Evolutionary conservation across 208 protist species (phyloP).

Genomic region (Porcisia hertigi): DNA sequence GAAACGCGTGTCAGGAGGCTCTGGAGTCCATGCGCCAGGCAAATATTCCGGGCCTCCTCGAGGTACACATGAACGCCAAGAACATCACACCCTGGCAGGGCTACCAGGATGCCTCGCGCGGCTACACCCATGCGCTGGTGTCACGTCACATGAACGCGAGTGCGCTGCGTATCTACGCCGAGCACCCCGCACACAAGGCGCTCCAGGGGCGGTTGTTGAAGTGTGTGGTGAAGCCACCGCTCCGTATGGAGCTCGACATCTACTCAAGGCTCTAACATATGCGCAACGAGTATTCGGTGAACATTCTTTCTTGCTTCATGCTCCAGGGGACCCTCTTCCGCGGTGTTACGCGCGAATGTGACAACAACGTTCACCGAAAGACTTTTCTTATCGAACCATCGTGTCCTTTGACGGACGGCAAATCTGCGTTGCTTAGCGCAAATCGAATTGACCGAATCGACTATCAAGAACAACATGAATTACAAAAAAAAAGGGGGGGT

Average conservation of each 20-base stretch:
- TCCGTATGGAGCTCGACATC: constrained; percentile 64
- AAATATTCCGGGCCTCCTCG: constrained; percentile 53
- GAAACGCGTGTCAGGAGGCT: constrained; percentile 31
- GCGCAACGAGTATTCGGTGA: not conserved
- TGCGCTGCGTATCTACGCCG: constrained; percentile 53
- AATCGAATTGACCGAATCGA: too few species aligned
- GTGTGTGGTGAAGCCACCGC: constrained; percentile 39
- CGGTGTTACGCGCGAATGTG: too few species aligned
- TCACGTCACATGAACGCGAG: constrained; percentile 57
- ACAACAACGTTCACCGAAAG: too few species aligned
- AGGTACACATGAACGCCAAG: constrained; percentile 50
- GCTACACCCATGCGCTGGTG: constrained; percentile 69
- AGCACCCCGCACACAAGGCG: constrained; percentile 56
- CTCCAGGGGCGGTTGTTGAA: constrained; percentile 48
- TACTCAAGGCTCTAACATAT: constrained; percentile 21
- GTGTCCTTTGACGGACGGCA: too few species aligned
- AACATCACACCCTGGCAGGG: constrained; percentile 47
- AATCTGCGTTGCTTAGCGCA: too few species aligned
- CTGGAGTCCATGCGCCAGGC: constrained; percentile 30
- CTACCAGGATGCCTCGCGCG: constrained; percentile 57
- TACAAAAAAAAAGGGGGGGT: too few species aligned
- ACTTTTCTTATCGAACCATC: too few species aligned
- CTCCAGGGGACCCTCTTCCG: too few species aligned
- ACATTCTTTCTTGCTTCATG: too few species aligned
- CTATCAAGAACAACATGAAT: too few species aligned